Evolutionary conservation across 2,329 filamentous ascomycete species (phyloP).

Genomic region (Metarhizium robertsii): DNA sequence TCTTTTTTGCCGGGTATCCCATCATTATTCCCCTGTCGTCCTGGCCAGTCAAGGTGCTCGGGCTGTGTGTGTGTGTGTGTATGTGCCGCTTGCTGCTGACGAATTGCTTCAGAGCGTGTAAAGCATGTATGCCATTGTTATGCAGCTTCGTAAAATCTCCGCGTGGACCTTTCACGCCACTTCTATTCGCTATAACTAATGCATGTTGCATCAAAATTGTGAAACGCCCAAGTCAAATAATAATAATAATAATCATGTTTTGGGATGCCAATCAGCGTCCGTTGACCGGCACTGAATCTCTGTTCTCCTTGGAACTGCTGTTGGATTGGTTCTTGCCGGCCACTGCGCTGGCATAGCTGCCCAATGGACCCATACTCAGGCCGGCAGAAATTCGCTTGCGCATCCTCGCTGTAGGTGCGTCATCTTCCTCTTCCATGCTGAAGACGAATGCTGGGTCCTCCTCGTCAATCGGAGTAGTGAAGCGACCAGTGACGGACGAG

Average conservation of each 20-base stretch:
- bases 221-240: neutral
- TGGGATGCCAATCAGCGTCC: constrained; percentile 17
- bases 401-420: constrained; percentile 34
- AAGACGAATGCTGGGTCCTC: constrained; percentile 57
- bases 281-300: constrained; percentile 19
- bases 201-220: neutral
- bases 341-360: constrained; percentile 31
- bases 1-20: neutral
- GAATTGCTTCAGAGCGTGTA: neutral
- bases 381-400: constrained; percentile 41
- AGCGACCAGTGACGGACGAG: constrained; percentile 44
- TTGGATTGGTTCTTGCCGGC: constrained; percentile 17
- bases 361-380: constrained; percentile 26
- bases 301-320: constrained; percentile 19
- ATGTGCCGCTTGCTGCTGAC: neutral
- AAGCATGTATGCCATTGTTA: constrained; percentile 5
- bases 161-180: neutral
- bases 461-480: constrained; percentile 56
- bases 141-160: neutral
- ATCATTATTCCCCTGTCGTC: neutral
- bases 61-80: too few relatives aligned
- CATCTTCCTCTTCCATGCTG: constrained; percentile 55
- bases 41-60: neutral
- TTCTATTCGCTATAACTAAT: neutral
- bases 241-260: neutral